These are phyloP conservation scores for Starmerella vitae DNA, from an alignment of 805 yeast species.

Conservation along the genomic window DNA sequence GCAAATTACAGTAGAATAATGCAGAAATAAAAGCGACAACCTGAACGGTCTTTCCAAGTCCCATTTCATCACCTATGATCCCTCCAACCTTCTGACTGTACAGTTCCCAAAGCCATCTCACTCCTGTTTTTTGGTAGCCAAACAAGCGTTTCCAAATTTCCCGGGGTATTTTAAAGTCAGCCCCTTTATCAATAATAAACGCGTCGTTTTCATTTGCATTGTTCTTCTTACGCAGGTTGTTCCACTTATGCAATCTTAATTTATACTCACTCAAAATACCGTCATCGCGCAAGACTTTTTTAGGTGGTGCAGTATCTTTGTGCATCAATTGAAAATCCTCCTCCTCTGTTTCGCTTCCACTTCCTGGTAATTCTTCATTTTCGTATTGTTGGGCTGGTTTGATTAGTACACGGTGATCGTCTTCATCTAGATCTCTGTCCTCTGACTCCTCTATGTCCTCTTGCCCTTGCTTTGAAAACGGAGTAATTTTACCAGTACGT, in stretches of 20 bases:
- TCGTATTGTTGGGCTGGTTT: constrained; percentile 13
- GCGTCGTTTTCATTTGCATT: constrained; percentile 19
- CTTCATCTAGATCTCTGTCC: constrained; percentile 22
- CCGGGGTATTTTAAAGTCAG: constrained; percentile 65
- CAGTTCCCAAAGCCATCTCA: constrained; percentile 96
- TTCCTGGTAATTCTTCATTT: constrained; percentile 1
- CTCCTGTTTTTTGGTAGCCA: constrained; percentile 91
- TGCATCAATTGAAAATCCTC: constrained; percentile 12
- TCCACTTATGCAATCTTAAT: constrained; percentile 22
- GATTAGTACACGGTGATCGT: constrained; percentile 13
- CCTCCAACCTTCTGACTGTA: constrained; percentile 85
- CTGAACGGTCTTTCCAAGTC: constrained; percentile 90
- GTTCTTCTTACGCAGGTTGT: constrained; percentile 14
- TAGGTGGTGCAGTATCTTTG: constrained; percentile 17
- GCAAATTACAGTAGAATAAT: constrained; percentile 61
- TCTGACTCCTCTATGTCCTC: constrained; percentile 10
- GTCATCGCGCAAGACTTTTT: constrained; percentile 46
- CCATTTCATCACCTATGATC: constrained; percentile 96
- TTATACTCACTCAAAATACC: constrained; percentile 63
- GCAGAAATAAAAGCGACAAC: constrained; percentile 85
- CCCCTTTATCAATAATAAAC: constrained; percentile 35
- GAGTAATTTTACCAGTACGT: constrained; percentile 85
- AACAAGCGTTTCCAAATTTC: constrained; percentile 77
- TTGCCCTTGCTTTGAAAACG: constrained; percentile 45
- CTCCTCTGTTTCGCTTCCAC: constrained; percentile 2